Conservation (phyloP, 1,284 basidiomycete genomes). For the Ganoderma meredithae region DNA sequence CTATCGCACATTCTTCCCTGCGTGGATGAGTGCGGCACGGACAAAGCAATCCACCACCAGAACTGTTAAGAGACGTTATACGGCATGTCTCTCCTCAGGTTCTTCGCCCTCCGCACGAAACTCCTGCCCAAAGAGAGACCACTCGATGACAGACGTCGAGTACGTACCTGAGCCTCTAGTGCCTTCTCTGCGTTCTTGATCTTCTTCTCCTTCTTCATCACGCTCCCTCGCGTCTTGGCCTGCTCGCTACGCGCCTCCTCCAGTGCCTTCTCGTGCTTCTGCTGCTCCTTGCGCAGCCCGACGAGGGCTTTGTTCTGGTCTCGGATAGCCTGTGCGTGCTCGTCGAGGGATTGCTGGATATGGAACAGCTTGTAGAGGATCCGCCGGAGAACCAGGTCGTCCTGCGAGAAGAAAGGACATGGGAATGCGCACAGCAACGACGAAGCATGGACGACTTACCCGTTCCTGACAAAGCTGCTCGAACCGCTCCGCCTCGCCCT, state of each 20-base stretch:
- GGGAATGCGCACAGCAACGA: slow-evolving; percentile 4
- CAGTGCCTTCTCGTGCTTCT: slow-evolving; percentile 72
- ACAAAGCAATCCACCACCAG: too few species aligned
- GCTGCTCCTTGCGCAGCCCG: slow-evolving; percentile 74
- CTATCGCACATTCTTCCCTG: too few species aligned
- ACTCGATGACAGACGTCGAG: slow-evolving; percentile 2
- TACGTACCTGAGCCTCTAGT: slow-evolving; percentile 67
- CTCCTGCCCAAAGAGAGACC: too few species aligned
- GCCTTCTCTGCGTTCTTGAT: slow-evolving; percentile 45
- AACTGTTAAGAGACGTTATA: too few species aligned
- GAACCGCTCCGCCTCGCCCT: slow-evolving; percentile 91
- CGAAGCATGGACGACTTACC: slow-evolving; percentile 49
- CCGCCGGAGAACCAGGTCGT: slow-evolving; percentile 82
- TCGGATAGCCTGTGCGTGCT: slow-evolving; percentile 74
- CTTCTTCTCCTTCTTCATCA: slow-evolving; percentile 42
- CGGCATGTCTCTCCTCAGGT: too few species aligned
- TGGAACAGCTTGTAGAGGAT: slow-evolving; percentile 92
- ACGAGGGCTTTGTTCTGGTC: slow-evolving; percentile 75
- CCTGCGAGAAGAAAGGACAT: slow-evolving; percentile 51
- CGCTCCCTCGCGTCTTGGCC: slow-evolving; percentile 73
- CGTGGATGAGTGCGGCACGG: too few species aligned
- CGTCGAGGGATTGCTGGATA: slow-evolving; percentile 83
- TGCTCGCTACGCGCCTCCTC: slow-evolving; percentile 82
- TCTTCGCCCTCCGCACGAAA: too few species aligned
- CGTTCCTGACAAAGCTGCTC: slow-evolving; percentile 78